Conservation (phyloP, 2,329 filamentous ascomycete species). For the Penicillium psychrosexuale region DNA sequence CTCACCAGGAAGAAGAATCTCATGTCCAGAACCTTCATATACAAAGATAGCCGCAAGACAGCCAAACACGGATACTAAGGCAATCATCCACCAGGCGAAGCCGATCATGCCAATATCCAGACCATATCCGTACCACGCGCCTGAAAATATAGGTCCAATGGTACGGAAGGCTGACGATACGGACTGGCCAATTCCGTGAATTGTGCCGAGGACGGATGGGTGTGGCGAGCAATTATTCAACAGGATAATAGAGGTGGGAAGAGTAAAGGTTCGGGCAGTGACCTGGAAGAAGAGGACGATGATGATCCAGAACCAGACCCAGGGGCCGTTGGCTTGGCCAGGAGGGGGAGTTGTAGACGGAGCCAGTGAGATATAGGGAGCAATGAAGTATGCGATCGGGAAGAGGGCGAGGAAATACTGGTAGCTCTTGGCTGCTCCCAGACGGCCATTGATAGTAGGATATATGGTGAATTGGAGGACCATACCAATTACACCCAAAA, state of each 20-base stretch:
- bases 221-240: conserved; percentile 61
- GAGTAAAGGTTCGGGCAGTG: conserved; percentile 66
- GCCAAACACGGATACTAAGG: conserved; percentile 54
- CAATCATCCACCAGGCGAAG: conserved; percentile 57
- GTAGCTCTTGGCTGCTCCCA: conserved; percentile 68
- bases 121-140: conserved; percentile 55
- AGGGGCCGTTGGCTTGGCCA: conserved; percentile 38
- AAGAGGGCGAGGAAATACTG: conserved; percentile 66
- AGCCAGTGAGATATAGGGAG: conserved; percentile 68
- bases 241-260: conserved; percentile 58
- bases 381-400: conserved; percentile 67
- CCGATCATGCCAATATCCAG: conserved; percentile 55
- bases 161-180: conserved; percentile 56
- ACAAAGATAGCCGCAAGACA: conserved; percentile 60
- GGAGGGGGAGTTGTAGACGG: conserved; percentile 52
- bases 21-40: conserved; percentile 63
- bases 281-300: conserved; percentile 67
- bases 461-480: conserved; percentile 68
- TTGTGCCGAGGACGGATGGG: conserved; percentile 57
- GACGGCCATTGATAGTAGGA: conserved; percentile 61
- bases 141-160: conserved; percentile 55
- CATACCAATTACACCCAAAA: conserved; percentile 71
- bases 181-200: conserved; percentile 58
- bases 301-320: conserved; percentile 64
- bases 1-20: conserved; percentile 46